These are phyloP conservation scores for Sisymbrium altissimum DNA, from an alignment of 345 rosid species.

Conservation along the genomic window DNA sequence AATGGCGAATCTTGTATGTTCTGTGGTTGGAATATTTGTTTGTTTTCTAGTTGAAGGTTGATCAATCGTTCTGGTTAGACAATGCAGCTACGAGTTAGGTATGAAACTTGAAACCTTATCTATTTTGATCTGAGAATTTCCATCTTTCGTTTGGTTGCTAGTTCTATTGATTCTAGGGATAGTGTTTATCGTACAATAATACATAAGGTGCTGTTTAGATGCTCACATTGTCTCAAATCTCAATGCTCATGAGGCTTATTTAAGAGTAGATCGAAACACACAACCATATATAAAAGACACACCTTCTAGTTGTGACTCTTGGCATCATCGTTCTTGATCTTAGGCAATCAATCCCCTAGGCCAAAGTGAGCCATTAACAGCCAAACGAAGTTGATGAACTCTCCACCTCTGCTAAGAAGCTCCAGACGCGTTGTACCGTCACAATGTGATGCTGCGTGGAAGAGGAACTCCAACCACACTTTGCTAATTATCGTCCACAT, in stretches of 20 bases:
- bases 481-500: conserved; percentile 11
- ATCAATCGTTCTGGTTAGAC: neutral
- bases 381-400: conserved; percentile 43
- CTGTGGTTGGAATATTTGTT: neutral
- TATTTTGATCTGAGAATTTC: too few relatives aligned
- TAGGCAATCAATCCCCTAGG: conserved; percentile 33
- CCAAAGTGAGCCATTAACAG: conserved; percentile 55
- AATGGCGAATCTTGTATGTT: neutral
- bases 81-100: neutral
- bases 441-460: conserved; percentile 24
- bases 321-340: conserved; percentile 32
- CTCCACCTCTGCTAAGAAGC: conserved; percentile 23
- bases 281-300: neutral
- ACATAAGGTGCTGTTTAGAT: too few relatives aligned
- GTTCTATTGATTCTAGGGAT: too few relatives aligned
- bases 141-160: too few relatives aligned
- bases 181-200: too few relatives aligned
- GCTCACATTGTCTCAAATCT: too few relatives aligned
- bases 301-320: conserved; percentile 11
- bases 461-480: conserved; percentile 27
- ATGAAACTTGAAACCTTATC: neutral
- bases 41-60: neutral
- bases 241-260: too few relatives aligned
- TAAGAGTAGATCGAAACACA: neutral
- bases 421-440: conserved; percentile 26